Conservation (phyloP, 139 green algal genomes). For the Chlorella sp. region DNA sequence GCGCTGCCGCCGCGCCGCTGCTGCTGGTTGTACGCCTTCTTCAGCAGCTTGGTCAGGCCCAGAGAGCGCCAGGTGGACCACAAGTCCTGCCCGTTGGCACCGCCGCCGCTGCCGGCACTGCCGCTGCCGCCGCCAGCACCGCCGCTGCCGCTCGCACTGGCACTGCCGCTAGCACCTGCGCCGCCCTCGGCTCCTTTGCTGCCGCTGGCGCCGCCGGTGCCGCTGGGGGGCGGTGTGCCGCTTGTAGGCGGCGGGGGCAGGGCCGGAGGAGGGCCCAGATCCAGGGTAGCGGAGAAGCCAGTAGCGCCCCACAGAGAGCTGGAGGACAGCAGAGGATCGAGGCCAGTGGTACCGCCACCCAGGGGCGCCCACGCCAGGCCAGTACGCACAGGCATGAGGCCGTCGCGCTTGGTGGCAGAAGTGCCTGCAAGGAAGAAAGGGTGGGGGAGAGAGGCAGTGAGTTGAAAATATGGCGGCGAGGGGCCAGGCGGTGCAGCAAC, state of each 20-base stretch:
- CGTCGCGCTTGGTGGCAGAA: slow-evolving; percentile 31
- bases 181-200: not conserved
- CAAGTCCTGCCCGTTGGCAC: too few relatives aligned
- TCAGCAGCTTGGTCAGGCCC: too few relatives aligned
- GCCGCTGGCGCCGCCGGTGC: not conserved
- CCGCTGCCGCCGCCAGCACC: too few relatives aligned
- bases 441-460: too few relatives aligned
- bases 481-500: too few relatives aligned
- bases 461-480: too few relatives aligned
- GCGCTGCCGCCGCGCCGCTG: too few relatives aligned
- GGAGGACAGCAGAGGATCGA: not conserved
- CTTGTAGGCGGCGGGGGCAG: not conserved
- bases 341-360: not conserved
- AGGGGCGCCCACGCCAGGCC: slow-evolving; percentile 64
- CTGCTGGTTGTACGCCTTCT: too few relatives aligned
- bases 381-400: slow-evolving; percentile 65
- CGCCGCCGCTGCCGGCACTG: not conserved
- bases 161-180: too few relatives aligned
- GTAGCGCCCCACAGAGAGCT: slow-evolving; percentile 10
- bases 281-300: slow-evolving; percentile 13
- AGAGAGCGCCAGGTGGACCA: too few relatives aligned
- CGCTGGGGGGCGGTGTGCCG: too few relatives aligned
- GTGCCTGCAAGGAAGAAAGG: too few relatives aligned
- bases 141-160: not conserved
- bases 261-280: not conserved